These are phyloP conservation scores for Tolypocladium sp. DNA, from an alignment of 2,329 filamentous ascomycete genomes.

Conservation along the genomic window DNA sequence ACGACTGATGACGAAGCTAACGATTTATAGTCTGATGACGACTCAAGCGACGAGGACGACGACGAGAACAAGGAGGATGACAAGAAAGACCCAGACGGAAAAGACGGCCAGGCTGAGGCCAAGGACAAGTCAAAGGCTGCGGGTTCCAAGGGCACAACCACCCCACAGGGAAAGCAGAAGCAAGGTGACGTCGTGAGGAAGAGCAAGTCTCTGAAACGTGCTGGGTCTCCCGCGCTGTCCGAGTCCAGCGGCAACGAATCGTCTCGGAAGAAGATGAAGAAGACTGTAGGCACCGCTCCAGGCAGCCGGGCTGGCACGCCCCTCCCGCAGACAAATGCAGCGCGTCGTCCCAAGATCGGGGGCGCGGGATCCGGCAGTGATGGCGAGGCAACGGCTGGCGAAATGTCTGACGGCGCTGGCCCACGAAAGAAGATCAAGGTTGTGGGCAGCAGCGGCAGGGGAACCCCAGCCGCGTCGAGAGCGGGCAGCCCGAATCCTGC, in stretches of 20 bases:
- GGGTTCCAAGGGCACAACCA: slow-evolving; percentile 60
- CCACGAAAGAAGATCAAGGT: slow-evolving; percentile 49
- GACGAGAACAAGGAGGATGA: slow-evolving; percentile 44
- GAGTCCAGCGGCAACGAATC: slow-evolving; percentile 91
- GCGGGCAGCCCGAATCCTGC: slow-evolving; percentile 49
- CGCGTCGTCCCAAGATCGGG: slow-evolving; percentile 32
- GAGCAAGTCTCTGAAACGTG: slow-evolving; percentile 63
- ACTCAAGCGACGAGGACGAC: slow-evolving; percentile 25
- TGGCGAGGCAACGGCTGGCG: slow-evolving; percentile 60
- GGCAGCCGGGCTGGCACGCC: slow-evolving; percentile 49
- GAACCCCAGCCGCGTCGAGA: slow-evolving; percentile 50
- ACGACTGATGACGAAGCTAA: slow-evolving; percentile 9
- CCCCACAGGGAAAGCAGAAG: slow-evolving; percentile 39
- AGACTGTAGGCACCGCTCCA: slow-evolving; percentile 40
- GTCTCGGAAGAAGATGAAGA: slow-evolving; percentile 68
- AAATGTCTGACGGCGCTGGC: slow-evolving; percentile 49
- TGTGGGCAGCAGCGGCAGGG: slow-evolving; percentile 33
- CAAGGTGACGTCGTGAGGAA: slow-evolving; percentile 34
- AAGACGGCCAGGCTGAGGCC: slow-evolving; percentile 41
- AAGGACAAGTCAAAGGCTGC: slow-evolving; percentile 43
- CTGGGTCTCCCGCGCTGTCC: slow-evolving; percentile 77
- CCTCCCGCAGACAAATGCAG: slow-evolving; percentile 28
- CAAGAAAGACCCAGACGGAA: slow-evolving; percentile 55
- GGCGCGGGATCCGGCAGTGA: slow-evolving; percentile 57
- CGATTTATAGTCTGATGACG: slow-evolving; percentile 37